A percentile compares a stretch with the other conserved stretches of the same genome.
phyloP scores from a whole-genome alignment of 2,329 filamentous ascomycete genomes.

The Fusarium keratoplasticum region DNA sequence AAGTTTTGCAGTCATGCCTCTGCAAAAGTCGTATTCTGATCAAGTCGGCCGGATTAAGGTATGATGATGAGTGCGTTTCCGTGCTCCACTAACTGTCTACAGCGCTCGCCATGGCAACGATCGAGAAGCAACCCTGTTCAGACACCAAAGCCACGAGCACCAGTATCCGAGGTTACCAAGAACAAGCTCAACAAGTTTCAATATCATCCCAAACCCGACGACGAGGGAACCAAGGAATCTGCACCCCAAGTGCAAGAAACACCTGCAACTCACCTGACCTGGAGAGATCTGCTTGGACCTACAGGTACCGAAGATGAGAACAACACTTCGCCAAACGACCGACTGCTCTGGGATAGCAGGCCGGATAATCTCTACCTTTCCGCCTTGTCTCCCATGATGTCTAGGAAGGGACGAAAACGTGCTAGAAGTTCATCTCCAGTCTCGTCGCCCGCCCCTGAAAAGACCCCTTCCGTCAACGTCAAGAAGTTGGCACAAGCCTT shows the following conservation, averaged over 20 bases:
- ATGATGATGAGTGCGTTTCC: constrained; percentile 16
- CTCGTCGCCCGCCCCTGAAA: constrained; percentile 71
- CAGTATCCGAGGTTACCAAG: constrained; percentile 69
- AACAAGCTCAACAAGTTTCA: constrained; percentile 71
- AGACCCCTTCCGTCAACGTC: constrained; percentile 65
- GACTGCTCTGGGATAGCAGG: constrained; percentile 70
- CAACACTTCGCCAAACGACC: constrained; percentile 69
- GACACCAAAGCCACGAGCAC: constrained; percentile 52
- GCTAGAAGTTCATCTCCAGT: constrained; percentile 79
- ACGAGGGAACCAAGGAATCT: constrained; percentile 21
- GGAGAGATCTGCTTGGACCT: constrained; percentile 68
- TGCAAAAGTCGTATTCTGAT: constrained; percentile 58
- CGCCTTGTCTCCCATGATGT: constrained; percentile 61
- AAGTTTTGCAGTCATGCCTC: constrained; percentile 48
- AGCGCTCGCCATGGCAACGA: constrained; percentile 64
- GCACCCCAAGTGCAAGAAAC: constrained; percentile 47
- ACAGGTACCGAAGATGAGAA: constrained; percentile 57
- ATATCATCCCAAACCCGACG: constrained; percentile 46
- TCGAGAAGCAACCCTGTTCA: constrained; percentile 63
- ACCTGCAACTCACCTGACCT: constrained; percentile 64
- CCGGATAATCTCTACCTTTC: constrained; percentile 55
- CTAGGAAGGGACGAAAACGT: constrained; percentile 70
- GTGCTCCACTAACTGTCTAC: constrained; percentile 41
- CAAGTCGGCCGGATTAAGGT: constrained; percentile 50
- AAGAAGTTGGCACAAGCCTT: constrained; percentile 68